Evolutionary conservation across 2,329 filamentous ascomycete genomes (phyloP).

Genomic region (Aspergillus texensis): DNA sequence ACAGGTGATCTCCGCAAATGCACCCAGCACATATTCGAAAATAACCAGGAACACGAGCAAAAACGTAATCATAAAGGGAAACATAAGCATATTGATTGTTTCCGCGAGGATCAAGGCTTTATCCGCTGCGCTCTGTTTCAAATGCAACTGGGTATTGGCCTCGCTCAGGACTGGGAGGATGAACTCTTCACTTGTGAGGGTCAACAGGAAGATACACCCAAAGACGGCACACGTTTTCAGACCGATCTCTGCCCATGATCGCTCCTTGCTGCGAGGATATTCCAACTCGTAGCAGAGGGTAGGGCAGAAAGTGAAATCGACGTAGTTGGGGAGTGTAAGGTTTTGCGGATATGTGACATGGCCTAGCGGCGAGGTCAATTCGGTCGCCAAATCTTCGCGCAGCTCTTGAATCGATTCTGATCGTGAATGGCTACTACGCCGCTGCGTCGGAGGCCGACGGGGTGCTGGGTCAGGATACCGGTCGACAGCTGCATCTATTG

Average conservation of each 20-base stretch:
- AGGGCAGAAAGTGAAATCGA: slow-evolving; percentile 87
- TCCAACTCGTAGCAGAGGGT: slow-evolving; percentile 98
- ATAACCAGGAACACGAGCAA: slow-evolving; percentile 96
- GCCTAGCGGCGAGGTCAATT: slow-evolving; percentile 88
- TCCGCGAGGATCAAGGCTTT: slow-evolving; percentile 80
- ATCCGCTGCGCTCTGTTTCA: slow-evolving; percentile 59
- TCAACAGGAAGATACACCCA: slow-evolving; percentile 93
- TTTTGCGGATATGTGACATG: slow-evolving; percentile 89
- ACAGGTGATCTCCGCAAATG: slow-evolving; percentile 89
- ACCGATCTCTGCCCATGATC: slow-evolving; percentile 78
- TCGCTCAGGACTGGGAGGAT: slow-evolving; percentile 86
- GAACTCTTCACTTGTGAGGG: slow-evolving; percentile 89
- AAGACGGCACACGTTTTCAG: slow-evolving; percentile 89
- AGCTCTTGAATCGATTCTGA: slow-evolving; percentile 65
- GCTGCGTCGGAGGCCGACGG: slow-evolving; percentile 30
- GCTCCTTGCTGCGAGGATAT: slow-evolving; percentile 77
- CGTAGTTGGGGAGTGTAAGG: slow-evolving; percentile 77
- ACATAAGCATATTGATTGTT: slow-evolving; percentile 86
- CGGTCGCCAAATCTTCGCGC: slow-evolving; percentile 83
- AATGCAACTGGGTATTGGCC: slow-evolving; percentile 60
- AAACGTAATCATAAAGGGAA: slow-evolving; percentile 96
- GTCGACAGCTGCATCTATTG: slow-evolving; percentile 67
- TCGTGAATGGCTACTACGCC: slow-evolving; percentile 26
- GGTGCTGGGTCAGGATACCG: slow-evolving; percentile 67
- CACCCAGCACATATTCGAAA: slow-evolving; percentile 94